A percentile compares a stretch with the other conserved stretches of the same genome.
Conservation (phyloP, 495 filamentous ascomycete species). For the Lophiostoma macrostomum region DNA sequence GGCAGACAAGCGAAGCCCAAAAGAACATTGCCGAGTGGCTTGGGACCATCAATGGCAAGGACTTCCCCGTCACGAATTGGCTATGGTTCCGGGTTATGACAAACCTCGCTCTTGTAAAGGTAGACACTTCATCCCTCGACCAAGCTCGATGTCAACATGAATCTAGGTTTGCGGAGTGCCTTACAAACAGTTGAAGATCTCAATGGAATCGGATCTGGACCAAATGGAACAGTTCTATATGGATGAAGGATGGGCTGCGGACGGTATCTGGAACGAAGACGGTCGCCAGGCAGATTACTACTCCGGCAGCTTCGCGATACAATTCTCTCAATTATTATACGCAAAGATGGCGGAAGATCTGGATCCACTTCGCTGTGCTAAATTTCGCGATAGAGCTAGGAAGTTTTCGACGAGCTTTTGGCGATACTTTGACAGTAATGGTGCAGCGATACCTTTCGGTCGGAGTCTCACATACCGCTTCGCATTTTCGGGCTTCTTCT, state of each 20-base stretch:
- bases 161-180: conserved; percentile 18
- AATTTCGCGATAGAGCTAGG: not conserved
- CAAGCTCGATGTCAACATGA: no score
- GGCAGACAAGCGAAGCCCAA: not conserved
- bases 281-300: conserved; percentile 24
- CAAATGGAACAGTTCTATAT: conserved; percentile 18
- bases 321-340: conserved; percentile 21
- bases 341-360: conserved; percentile 12
- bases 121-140: no score
- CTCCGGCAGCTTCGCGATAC: conserved; percentile 23
- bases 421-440: conserved; percentile 17
- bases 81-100: conserved; percentile 25
- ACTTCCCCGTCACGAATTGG: conserved; percentile 21
- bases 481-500: conserved; percentile 19
- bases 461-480: conserved; percentile 22
- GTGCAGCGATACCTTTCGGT: conserved; percentile 19
- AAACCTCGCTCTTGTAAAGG: conserved; percentile 15
- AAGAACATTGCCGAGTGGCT: conserved; percentile 14
- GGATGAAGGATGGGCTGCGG: conserved; percentile 15
- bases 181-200: conserved; percentile 4
- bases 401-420: conserved; percentile 8
- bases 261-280: conserved; percentile 16
- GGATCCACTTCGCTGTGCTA: conserved; percentile 11
- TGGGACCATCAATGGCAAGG: conserved; percentile 15
- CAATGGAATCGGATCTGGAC: conserved; percentile 12